phyloP scores from a whole-genome alignment of 148 eudicot species.

The Mesembryanthemum crystallinum region DNA sequence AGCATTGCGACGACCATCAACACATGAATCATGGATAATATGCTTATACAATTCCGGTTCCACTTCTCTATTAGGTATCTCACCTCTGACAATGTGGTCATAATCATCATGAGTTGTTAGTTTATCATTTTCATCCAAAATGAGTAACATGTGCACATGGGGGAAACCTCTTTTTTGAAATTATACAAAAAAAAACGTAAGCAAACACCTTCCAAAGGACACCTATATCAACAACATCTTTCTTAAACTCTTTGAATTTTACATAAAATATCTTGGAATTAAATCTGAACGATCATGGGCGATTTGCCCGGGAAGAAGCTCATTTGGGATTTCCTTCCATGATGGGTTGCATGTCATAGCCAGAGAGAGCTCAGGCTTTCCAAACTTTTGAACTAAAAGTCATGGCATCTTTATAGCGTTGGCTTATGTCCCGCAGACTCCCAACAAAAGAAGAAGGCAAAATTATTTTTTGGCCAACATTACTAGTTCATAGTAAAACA shows the following conservation, averaged over 20 bases:
- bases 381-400: neutral
- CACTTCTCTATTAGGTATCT: too few species aligned
- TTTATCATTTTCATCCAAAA: too few species aligned
- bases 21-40: too few species aligned
- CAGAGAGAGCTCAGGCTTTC: neutral
- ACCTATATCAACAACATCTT: neutral
- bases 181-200: too few species aligned
- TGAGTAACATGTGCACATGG: too few species aligned
- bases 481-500: neutral
- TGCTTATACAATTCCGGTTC: too few species aligned
- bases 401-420: neutral
- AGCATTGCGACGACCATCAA: too few species aligned
- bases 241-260: conserved; percentile 2
- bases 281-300: conserved; percentile 8
- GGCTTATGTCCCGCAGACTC: neutral
- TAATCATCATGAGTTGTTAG: too few species aligned
- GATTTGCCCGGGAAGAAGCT: neutral
- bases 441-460: conserved; percentile 3
- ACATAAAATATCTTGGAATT: neutral
- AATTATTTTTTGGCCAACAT: neutral
- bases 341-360: conserved; percentile 13
- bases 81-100: too few species aligned
- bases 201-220: neutral
- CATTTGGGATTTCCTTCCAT: neutral
- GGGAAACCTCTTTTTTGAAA: too few species aligned